Conservation (phyloP, 208 protist genomes). For the Crithidia bombi region DNA sequence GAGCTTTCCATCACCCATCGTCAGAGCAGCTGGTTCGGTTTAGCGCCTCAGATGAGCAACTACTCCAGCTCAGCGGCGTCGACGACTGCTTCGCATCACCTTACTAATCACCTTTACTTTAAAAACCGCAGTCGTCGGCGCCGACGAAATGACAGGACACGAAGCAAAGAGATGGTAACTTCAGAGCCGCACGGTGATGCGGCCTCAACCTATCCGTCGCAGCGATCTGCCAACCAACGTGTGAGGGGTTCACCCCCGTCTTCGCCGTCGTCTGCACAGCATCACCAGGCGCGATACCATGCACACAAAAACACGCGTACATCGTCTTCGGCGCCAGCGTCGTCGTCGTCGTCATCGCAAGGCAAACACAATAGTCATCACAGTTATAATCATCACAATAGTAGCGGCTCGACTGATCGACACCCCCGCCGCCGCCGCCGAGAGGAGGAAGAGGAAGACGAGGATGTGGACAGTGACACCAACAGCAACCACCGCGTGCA, state of each 20-base stretch:
- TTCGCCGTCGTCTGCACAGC: background rate
- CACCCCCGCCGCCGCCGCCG: background rate
- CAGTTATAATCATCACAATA: background rate
- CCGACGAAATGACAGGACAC: too few species aligned
- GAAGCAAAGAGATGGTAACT: background rate
- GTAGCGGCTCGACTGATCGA: background rate
- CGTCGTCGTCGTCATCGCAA: background rate
- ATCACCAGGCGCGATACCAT: background rate
- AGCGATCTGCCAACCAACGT: background rate
- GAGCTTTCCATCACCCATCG: background rate
- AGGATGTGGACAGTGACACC: background rate
- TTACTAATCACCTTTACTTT: too few species aligned
- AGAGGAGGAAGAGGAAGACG: constrained; percentile 1
- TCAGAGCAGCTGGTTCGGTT: background rate
- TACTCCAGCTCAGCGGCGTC: background rate
- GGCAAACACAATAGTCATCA: background rate
- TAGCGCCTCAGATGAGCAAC: background rate
- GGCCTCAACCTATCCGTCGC: background rate
- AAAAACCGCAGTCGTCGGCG: background rate
- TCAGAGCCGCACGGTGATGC: background rate
- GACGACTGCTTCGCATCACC: background rate
- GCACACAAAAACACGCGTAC: background rate
- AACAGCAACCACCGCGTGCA: background rate
- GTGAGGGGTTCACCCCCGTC: too few species aligned
- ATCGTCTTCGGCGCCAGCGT: background rate